Conservation (phyloP, 148 eudicot genomes). For the Fagopyrum esculentum region DNA sequence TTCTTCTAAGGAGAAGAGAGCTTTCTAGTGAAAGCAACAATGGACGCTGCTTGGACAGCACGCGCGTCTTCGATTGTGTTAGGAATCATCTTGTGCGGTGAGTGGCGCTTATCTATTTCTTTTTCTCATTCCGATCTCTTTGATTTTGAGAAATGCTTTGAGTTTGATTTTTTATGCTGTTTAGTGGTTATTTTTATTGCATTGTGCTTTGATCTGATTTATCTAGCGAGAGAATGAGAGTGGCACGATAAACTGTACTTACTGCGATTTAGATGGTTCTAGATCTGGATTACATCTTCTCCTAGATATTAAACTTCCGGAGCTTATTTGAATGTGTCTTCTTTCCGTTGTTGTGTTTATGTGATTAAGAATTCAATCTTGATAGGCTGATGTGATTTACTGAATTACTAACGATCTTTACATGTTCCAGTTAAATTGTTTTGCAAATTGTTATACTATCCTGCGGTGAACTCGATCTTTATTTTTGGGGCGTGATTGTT, state of each 20-base stretch:
- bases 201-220: not conserved
- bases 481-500: not conserved
- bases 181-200: not conserved
- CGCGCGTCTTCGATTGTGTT: slow-evolving; percentile 9
- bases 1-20: not conserved
- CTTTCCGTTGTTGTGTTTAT: not conserved
- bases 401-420: not conserved
- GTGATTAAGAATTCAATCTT: not conserved
- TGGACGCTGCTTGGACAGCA: slow-evolving; percentile 1
- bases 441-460: not conserved
- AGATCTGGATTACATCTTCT: not conserved
- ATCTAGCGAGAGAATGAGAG: not conserved
- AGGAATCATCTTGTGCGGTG: slow-evolving; percentile 14
- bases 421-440: not conserved
- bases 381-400: not conserved
- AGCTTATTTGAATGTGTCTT: not conserved
- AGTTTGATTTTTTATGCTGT: not conserved
- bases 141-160: not conserved
- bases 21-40: not conserved
- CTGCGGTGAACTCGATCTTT: not conserved
- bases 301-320: not conserved
- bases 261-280: not conserved
- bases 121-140: slow-evolving; percentile 1
- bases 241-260: not conserved
- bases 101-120: not conserved